These are phyloP conservation scores for Didymella arachidicola DNA, from an alignment of 2,329 filamentous ascomycete genomes.

Conservation along the genomic window DNA sequence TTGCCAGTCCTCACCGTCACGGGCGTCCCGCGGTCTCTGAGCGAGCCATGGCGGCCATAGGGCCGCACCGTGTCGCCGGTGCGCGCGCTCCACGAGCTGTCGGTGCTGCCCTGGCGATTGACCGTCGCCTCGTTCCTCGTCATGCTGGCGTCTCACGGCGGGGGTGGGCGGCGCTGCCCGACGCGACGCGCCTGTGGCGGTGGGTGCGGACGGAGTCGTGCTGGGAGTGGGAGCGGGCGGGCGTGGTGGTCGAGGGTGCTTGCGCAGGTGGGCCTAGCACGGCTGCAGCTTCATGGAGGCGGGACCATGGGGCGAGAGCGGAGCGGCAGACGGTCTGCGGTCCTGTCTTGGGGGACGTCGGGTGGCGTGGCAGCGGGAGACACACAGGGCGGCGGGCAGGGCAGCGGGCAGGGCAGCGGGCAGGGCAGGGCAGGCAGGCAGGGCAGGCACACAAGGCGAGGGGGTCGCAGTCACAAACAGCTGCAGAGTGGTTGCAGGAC, in stretches of 20 bases:
- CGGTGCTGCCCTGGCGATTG: slow-evolving; percentile 71
- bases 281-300: slow-evolving; percentile 50
- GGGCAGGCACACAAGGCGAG: slow-evolving; percentile 6
- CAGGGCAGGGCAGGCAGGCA: slow-evolving; percentile 12
- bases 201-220: slow-evolving; percentile 23
- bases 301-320: slow-evolving; percentile 24
- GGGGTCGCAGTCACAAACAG: slow-evolving; percentile 6
- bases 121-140: slow-evolving; percentile 71
- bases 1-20: slow-evolving; percentile 65
- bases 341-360: neutral
- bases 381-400: slow-evolving; percentile 14
- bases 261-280: slow-evolving; percentile 45
- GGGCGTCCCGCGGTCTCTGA: slow-evolving; percentile 44
- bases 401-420: neutral
- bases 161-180: slow-evolving; percentile 18
- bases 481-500: slow-evolving; percentile 5
- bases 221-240: slow-evolving; percentile 24
- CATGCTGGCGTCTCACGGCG: slow-evolving; percentile 57
- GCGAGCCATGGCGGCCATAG: slow-evolving; percentile 48
- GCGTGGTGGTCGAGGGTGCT: slow-evolving; percentile 39
- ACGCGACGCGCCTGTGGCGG: slow-evolving; percentile 23
- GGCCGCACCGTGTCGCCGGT: slow-evolving; percentile 70
- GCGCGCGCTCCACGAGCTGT: slow-evolving; percentile 72
- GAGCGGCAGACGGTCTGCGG: neutral
- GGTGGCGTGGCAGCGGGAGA: slow-evolving; percentile 9